Evolutionary conservation across 768 basidiomycete species (phyloP).

Genomic region (Naganishia friedmannii): DNA sequence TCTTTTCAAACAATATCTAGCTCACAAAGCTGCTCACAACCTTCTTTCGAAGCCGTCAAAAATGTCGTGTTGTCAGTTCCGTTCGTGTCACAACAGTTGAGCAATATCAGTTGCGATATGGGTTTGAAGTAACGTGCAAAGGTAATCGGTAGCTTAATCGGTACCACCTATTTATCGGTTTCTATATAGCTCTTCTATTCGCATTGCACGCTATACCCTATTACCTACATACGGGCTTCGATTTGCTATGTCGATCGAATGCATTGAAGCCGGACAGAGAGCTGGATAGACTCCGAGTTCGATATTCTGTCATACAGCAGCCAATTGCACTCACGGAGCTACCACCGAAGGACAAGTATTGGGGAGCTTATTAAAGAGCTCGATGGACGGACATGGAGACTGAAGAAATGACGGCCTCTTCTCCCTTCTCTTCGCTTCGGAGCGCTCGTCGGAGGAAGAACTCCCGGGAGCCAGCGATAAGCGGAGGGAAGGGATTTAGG

Average conservation of each 20-base stretch:
- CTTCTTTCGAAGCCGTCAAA: background rate
- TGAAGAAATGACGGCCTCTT: too few relatives aligned
- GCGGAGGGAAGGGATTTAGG: too few relatives aligned
- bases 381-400: too few relatives aligned
- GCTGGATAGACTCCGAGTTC: background rate
- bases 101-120: background rate
- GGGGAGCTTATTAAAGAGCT: too few relatives aligned
- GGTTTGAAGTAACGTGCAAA: background rate
- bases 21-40: too few relatives aligned
- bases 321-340: background rate
- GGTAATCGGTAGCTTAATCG: background rate
- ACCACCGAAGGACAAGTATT: background rate
- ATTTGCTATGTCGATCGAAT: too few relatives aligned
- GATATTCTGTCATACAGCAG: too few relatives aligned
- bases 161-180: background rate
- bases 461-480: too few relatives aligned
- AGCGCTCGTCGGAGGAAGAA: too few relatives aligned
- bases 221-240: too few relatives aligned
- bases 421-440: too few relatives aligned
- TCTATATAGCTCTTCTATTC: background rate
- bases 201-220: background rate
- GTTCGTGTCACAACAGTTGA: background rate
- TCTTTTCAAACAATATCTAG: too few relatives aligned
- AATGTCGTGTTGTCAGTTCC: background rate
- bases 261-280: background rate